Evolutionary conservation across 2,329 filamentous ascomycete species (phyloP).

Genomic region (Lithohypha guttulata): DNA sequence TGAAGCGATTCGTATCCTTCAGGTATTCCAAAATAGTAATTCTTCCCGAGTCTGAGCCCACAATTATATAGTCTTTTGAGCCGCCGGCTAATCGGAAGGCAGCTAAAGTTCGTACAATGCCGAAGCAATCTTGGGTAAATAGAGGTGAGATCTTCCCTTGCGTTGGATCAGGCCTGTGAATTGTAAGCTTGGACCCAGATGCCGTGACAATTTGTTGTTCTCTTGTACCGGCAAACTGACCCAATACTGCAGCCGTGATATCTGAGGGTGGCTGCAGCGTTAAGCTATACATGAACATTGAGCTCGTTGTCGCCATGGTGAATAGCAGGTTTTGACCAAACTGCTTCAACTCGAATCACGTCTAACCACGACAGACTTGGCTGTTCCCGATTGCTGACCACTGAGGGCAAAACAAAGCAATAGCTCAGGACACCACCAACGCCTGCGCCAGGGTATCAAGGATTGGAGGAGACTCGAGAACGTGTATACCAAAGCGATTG

Average conservation of each 20-base stretch:
- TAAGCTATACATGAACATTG: conserved; percentile 97
- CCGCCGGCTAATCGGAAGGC: conserved; percentile 88
- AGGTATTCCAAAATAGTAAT: conserved; percentile 91
- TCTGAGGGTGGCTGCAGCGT: conserved; percentile 88
- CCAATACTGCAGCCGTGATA: conserved; percentile 80
- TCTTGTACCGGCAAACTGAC: conserved; percentile 91
- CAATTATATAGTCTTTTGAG: conserved; percentile 92
- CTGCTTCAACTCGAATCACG: too few relatives aligned
- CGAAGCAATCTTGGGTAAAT: conserved; percentile 88
- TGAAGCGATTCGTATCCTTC: conserved; percentile 74
- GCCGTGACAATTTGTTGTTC: conserved; percentile 96
- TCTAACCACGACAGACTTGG: too few relatives aligned
- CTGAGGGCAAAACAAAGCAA: too few relatives aligned
- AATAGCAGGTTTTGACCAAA: too few relatives aligned
- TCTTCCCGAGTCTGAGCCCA: conserved; percentile 89
- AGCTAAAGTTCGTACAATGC: conserved; percentile 81
- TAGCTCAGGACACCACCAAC: conserved; percentile 1
- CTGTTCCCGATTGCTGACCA: too few relatives aligned
- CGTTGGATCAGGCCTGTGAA: conserved; percentile 74
- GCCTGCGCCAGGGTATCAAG: background rate
- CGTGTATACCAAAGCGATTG: too few relatives aligned
- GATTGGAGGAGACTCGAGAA: background rate
- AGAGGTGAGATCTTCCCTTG: conserved; percentile 79
- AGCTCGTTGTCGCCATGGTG: conserved; percentile 90
- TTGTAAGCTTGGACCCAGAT: conserved; percentile 76